Evolutionary conservation across 345 rosid genomes (phyloP).

Genomic region (Boechera stricta): DNA sequence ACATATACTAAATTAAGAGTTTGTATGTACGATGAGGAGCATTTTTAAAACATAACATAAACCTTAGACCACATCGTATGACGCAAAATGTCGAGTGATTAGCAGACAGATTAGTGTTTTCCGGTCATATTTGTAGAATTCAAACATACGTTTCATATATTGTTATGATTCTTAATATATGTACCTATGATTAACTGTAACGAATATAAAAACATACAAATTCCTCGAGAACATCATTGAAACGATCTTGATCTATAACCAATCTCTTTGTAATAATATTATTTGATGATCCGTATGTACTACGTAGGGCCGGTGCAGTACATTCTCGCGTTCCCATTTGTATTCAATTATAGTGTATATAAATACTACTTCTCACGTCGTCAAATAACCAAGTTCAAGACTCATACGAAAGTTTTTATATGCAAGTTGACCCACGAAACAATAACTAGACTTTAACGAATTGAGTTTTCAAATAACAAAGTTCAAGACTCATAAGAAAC

Average conservation of each 20-base stretch:
- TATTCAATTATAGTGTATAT: too few relatives aligned
- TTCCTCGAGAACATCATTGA: slow-evolving; percentile 16
- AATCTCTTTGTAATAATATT: slow-evolving; percentile 20
- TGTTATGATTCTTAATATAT: slow-evolving; percentile 17
- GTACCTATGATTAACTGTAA: slow-evolving; percentile 28
- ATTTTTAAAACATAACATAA: not conserved
- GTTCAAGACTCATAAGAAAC: too few relatives aligned
- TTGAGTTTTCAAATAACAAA: too few relatives aligned
- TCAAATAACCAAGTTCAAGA: too few relatives aligned
- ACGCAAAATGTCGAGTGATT: slow-evolving; percentile 32
- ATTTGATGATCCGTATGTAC: slow-evolving; percentile 31
- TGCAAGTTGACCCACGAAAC: too few relatives aligned
- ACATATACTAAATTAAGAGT: not conserved
- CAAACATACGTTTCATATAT: slow-evolving; percentile 26
- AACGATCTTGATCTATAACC: slow-evolving; percentile 21
- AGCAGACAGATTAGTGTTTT: slow-evolving; percentile 31
- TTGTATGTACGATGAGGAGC: slow-evolving; percentile 19
- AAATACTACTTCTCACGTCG: too few relatives aligned
- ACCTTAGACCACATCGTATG: slow-evolving; percentile 33
- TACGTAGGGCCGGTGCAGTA: slow-evolving; percentile 24
- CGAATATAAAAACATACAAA: slow-evolving; percentile 15
- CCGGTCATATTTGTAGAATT: slow-evolving; percentile 30
- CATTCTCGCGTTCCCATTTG: too few relatives aligned
- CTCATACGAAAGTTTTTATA: too few relatives aligned
- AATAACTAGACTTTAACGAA: too few relatives aligned